Evolutionary conservation across 768 basidiomycete genomes (phyloP).

Genomic region (Lentinula lateritia): DNA sequence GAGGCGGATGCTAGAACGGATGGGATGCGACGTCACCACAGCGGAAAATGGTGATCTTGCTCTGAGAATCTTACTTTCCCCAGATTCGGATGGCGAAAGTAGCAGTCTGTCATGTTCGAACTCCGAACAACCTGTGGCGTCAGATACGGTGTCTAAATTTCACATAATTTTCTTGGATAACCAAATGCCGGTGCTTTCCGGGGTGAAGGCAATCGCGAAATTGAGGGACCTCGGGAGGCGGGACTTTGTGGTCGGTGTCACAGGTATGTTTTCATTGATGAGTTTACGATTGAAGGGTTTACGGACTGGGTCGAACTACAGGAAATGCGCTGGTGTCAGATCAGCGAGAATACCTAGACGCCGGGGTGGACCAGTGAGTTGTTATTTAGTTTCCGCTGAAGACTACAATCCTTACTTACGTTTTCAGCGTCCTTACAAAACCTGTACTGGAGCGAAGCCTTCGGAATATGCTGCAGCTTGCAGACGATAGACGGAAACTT

Average conservation of each 20-base stretch:
- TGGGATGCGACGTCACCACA: constrained; percentile 72
- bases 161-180: constrained; percentile 58
- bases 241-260: constrained; percentile 82
- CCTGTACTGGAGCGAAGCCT: constrained; percentile 65
- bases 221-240: constrained; percentile 58
- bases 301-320: constrained; percentile 10
- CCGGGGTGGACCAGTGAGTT: constrained; percentile 70
- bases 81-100: not conserved
- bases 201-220: constrained; percentile 59
- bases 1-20: constrained; percentile 69
- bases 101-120: not conserved
- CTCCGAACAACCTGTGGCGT: not conserved
- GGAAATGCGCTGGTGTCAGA: constrained; percentile 58
- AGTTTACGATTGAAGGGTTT: not conserved
- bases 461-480: constrained; percentile 36
- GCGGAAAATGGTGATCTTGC: constrained; percentile 69
- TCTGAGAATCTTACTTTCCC: not conserved
- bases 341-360: constrained; percentile 70
- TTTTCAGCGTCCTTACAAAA: constrained; percentile 65
- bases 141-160: constrained; percentile 30
- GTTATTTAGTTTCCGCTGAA: not conserved
- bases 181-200: constrained; percentile 82
- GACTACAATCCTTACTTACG: constrained; percentile 1
- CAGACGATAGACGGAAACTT: constrained; percentile 35
- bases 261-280: constrained; percentile 36